Percentiles rank a stretch among this genome's conserved stretches.
phyloP scores from a whole-genome alignment of 2,329 filamentous ascomycete genomes.

The Purpureocillium lavendulum region DNA sequence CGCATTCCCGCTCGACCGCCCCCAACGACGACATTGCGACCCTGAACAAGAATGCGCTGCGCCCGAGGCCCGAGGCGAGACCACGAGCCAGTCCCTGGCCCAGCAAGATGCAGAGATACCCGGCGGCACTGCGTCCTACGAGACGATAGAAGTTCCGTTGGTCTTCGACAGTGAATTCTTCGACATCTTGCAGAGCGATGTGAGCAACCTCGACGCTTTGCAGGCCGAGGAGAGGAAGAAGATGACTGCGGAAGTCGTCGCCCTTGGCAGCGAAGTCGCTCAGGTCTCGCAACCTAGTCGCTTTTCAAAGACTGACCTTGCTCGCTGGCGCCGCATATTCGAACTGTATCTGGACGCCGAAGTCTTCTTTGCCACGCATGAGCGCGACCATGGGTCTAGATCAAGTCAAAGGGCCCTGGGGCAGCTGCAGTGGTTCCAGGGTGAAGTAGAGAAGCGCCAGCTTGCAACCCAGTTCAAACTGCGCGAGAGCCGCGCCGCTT shows the following conservation, averaged over 20 bases:
- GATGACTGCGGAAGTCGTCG: conserved; percentile 54
- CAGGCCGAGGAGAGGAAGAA: conserved; percentile 57
- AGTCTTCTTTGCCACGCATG: conserved; percentile 74
- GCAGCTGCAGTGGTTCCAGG: conserved; percentile 64
- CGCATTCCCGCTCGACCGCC: conserved; percentile 20
- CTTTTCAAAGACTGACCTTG: conserved; percentile 58
- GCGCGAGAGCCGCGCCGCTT: conserved; percentile 53
- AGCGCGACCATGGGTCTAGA: conserved; percentile 60
- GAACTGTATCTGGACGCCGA: conserved; percentile 72
- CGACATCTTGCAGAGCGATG: conserved; percentile 61
- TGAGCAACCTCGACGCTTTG: conserved; percentile 59
- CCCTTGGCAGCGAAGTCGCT: conserved; percentile 57
- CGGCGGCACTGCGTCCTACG: conserved; percentile 11
- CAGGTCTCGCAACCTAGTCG: conserved; percentile 55
- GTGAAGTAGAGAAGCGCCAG: conserved; percentile 52
- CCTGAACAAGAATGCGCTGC: not conserved
- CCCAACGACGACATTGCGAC: not conserved
- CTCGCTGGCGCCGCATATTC: conserved; percentile 73
- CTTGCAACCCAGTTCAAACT: conserved; percentile 57
- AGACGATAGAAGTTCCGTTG: conserved; percentile 62
- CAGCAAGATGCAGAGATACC: not conserved
- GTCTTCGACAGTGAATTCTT: conserved; percentile 77
- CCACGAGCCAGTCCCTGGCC: not conserved
- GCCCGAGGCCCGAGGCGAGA: no score
- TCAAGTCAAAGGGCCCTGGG: conserved; percentile 56